Evolutionary conservation across 2,329 filamentous ascomycete species (phyloP).

Genomic region (Parastagonospora avenae): DNA sequence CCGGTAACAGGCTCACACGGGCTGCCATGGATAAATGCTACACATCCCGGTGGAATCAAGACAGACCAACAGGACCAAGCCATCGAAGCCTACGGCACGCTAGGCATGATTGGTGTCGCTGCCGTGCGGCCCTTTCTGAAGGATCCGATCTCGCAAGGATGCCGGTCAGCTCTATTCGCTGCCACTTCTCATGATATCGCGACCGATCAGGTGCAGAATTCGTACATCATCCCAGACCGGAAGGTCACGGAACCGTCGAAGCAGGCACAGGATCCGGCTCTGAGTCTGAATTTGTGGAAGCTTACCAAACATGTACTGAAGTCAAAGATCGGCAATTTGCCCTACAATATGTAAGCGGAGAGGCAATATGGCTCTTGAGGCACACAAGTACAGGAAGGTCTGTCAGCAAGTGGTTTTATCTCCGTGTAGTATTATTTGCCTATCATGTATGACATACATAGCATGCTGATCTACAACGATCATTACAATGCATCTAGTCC

Average conservation of each 20-base stretch:
- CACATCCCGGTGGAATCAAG: constrained; percentile 55
- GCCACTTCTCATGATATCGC: constrained; percentile 52
- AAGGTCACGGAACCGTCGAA: constrained; percentile 52
- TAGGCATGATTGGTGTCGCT: constrained; percentile 54
- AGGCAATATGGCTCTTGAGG: background rate
- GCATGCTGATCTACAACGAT: too few species aligned
- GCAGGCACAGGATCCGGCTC: constrained; percentile 50
- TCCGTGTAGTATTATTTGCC: too few species aligned
- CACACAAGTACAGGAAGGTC: too few species aligned
- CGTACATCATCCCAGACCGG: constrained; percentile 57
- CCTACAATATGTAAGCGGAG: constrained; percentile 33
- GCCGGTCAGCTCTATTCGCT: constrained; percentile 55
- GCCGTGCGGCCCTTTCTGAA: constrained; percentile 55
- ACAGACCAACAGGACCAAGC: constrained; percentile 58
- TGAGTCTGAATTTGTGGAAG: constrained; percentile 54
- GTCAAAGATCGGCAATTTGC: constrained; percentile 46
- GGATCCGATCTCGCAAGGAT: constrained; percentile 55
- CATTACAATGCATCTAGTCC: too few species aligned
- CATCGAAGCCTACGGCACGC: constrained; percentile 55
- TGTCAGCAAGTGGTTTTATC: too few species aligned
- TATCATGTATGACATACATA: too few species aligned
- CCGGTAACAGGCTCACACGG: constrained; percentile 39
- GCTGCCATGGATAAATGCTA: constrained; percentile 56
- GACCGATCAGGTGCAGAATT: constrained; percentile 52
- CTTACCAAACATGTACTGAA: constrained; percentile 53